Evolutionary conservation across 495 filamentous ascomycete species (phyloP).

Genomic region (Tuber brumale): DNA sequence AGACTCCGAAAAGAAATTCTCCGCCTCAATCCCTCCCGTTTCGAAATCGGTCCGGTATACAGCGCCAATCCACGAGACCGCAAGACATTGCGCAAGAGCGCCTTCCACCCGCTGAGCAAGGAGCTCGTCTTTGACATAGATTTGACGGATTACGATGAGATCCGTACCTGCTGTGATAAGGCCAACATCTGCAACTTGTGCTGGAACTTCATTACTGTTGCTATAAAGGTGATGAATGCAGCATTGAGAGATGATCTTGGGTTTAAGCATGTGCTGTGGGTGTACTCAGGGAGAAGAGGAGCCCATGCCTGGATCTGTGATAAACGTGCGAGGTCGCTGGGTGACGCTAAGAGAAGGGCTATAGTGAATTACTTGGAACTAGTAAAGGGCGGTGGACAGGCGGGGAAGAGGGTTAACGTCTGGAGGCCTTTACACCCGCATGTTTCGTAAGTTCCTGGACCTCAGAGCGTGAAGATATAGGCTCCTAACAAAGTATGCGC

Average conservation of each 20-base stretch:
- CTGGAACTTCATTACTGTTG: constrained; percentile 96
- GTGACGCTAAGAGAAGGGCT: constrained; percentile 74
- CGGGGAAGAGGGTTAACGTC: constrained; percentile 80
- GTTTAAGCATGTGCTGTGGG: constrained; percentile 94
- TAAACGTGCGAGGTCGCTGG: constrained; percentile 68
- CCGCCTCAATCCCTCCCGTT: constrained; percentile 77
- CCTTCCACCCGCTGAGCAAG: constrained; percentile 72
- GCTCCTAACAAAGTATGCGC: neutral
- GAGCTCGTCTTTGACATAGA: constrained; percentile 99
- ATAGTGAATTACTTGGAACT: constrained; percentile 84
- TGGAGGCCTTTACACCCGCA: constrained; percentile 86
- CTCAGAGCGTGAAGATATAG: neutral
- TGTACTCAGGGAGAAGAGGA: constrained; percentile 93
- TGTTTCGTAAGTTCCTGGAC: constrained; percentile 51
- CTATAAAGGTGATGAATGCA: constrained; percentile 83
- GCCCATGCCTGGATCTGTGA: constrained; percentile 99
- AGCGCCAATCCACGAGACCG: constrained; percentile 87
- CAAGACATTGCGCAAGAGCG: constrained; percentile 71
- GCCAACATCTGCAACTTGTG: constrained; percentile 91
- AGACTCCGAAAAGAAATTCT: constrained; percentile 89
- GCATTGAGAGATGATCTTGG: constrained; percentile 89
- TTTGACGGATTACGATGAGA: constrained; percentile 95
- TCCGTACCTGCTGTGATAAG: constrained; percentile 88
- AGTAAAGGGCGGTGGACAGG: constrained; percentile 71
- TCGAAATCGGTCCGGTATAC: constrained; percentile 97